Evolutionary conservation across 345 rosid genomes (phyloP), one percentile per base, ranked within the genome.

Genomic region (Linum lewisii): DNA sequence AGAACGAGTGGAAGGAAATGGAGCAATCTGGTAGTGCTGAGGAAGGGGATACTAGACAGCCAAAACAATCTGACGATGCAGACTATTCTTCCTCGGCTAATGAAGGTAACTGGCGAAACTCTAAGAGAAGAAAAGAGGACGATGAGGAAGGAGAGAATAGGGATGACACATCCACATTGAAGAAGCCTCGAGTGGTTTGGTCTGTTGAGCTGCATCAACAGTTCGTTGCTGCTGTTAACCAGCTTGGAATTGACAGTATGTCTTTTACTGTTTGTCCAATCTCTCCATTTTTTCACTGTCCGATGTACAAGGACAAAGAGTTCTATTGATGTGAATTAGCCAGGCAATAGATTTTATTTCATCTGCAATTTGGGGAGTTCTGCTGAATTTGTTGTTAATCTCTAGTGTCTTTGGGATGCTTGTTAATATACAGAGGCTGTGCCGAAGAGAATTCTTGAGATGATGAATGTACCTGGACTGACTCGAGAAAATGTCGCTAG

Each of bases 161-260:
- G 77, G 97, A 92, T 34, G 98, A 88, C 34, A 53, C 95, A 0
- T 86, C 97, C 23, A 72, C 88, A 1, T 65, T 86, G 59, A 26
- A 72, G 71, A 72, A 72, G 64, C 75, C 71, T 3, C 58, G 75
- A 1, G 75, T 72, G 49, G 75, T 72, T 58, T 72, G 75, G 75
- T 72, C 75, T 38, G 75, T 72, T 32, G 75, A 72, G 42, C 71
- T 72, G 20, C 75, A 72, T 55, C 75, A 72, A 25, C 71, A 72
- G 57, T 72, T 72, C 58, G 71, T 72, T 18, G 71, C 29, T 26
- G 75, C 75, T 18, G 75, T 72, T 53, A 66, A 66, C 58, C 75
- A 72, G 63, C 71, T 72, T 23, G 75, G 75, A 32, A 66, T 72
- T n/a, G 75, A 72, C 61, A 72, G 75, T 72, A 63, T 24, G 75